Conservation (phyloP, 495 filamentous ascomycete species). For the Hypoxylon trugodes region DNA sequence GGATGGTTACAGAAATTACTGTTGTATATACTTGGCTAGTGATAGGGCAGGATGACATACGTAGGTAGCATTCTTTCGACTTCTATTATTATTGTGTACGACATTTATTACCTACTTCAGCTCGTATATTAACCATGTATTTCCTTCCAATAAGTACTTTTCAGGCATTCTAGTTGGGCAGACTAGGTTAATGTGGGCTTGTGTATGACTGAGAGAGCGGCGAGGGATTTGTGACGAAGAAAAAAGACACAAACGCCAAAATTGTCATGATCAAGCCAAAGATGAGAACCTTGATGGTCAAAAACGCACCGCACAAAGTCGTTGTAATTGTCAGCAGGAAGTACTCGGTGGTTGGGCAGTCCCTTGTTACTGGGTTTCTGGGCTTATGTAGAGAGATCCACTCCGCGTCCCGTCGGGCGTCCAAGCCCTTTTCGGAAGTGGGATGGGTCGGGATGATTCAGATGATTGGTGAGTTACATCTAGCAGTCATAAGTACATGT, state of each 20-base stretch:
- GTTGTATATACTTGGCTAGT: neutral
- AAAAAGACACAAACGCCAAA: constrained; percentile 9
- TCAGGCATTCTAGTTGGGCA: too few relatives aligned
- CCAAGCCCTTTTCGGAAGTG: constrained; percentile 21
- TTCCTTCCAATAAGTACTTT: too few relatives aligned
- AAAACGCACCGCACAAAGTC: constrained; percentile 15
- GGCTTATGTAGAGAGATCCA: constrained; percentile 1
- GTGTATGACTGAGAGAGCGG: neutral
- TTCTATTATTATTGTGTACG: constrained; percentile 7
- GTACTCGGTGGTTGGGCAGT: neutral
- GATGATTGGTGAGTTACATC: neutral
- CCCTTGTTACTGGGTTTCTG: neutral
- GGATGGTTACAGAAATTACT: constrained; percentile 12
- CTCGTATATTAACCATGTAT: constrained; percentile 18
- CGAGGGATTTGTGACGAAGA: constrained; percentile 8
- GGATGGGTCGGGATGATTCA: neutral
- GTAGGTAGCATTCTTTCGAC: constrained; percentile 1
- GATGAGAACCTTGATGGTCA: constrained; percentile 44
- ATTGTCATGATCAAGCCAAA: constrained; percentile 24
- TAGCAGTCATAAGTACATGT: neutral
- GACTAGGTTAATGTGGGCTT: constrained; percentile 6
- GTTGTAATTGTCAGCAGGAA: constrained; percentile 32
- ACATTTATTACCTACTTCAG: constrained; percentile 21
- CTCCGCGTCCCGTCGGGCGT: constrained; percentile 6
- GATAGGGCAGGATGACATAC: constrained; percentile 17